Evolutionary conservation across 106 monocot genomes (phyloP), one percentile per base, ranked within the genome.

Genomic region (Dendrobium officinale): DNA sequence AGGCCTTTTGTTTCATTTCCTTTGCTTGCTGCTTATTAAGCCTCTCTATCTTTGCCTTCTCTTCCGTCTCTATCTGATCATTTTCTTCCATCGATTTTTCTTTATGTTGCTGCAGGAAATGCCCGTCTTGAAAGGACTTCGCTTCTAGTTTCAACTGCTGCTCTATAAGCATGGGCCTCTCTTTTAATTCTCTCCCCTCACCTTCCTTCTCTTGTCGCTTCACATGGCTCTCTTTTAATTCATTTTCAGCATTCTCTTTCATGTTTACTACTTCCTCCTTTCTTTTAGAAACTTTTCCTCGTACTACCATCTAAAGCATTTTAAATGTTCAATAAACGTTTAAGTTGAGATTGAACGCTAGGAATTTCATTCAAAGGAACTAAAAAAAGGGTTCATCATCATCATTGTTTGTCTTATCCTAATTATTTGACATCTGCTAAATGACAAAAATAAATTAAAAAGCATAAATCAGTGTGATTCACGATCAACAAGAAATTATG

Each of bases 221-320:
- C 11, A 48, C 19, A 24, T 6, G 45, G 26, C 45, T 24, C 10
- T 76, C 10, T 51, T 49, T 47, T 49, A 51, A 76, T 27, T 76
- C 76, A 51, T 76, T 76, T 29, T 76, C 49, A 76, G 19, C 43
- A 4, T 45, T 42, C 26, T 76, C 76, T 49, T 76, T 76, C 26
- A 76, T 26, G 42, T 10, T 76, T 76, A 22, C 15, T 24, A 49
- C 49, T 76, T 51, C 76, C 22, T 49, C 49, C 0, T 18, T 45
- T 26, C 19, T 27, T 48, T 45, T 76, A 48, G n/a, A 26, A 48
- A 8, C 49, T 26, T 48, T 45, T 47, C 26, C 76, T 49, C 51
- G 76, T 51, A 26, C 45, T 24, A 82, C 84, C 56, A 77, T 56
- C 87, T 87, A 79, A 67, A 49, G 51, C 51, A 67, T 37, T 51